Evolutionary conservation across 208 protist species (phyloP).

Genomic region (Leishmania gerbilli): DNA sequence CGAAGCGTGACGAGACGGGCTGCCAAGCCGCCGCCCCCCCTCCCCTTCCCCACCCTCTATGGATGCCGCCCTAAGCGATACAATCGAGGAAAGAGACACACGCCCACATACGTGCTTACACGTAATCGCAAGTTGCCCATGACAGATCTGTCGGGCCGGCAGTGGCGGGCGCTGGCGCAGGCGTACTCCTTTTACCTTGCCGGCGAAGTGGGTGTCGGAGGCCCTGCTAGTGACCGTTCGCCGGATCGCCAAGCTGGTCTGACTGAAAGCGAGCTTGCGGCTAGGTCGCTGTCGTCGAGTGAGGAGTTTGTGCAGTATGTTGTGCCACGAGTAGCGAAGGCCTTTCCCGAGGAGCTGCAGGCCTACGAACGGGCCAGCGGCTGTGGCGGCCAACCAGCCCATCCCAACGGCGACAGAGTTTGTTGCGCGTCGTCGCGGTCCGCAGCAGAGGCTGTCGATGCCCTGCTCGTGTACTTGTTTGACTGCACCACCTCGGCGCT

Average conservation of each 20-base stretch:
- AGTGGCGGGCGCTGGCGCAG: constrained; percentile 46
- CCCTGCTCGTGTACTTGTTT: constrained; percentile 9
- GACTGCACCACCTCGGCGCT: neutral
- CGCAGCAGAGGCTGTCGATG: constrained; percentile 5
- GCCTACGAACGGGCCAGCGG: neutral
- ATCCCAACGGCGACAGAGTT: neutral
- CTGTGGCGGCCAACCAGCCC: neutral
- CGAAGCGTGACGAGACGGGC: neutral
- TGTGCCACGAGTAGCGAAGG: constrained; percentile 25
- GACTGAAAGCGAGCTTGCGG: neutral
- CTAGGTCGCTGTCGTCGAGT: neutral
- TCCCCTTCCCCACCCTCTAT: neutral
- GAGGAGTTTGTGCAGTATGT: constrained; percentile 20
- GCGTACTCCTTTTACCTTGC: constrained; percentile 36
- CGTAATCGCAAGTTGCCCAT: neutral
- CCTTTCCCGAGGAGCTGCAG: constrained; percentile 29
- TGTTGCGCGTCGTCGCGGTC: neutral
- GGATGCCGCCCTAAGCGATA: neutral
- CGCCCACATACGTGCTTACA: neutral
- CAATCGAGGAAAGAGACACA: neutral
- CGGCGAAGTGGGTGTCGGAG: neutral
- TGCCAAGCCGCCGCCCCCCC: no score
- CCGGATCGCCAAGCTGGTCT: neutral
- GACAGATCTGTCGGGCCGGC: constrained; percentile 29
- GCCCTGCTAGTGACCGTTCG: neutral